Evolutionary conservation across 352 stramenopile genomes (phyloP).

Genomic region (Globisporangium rhizosaccharum): DNA sequence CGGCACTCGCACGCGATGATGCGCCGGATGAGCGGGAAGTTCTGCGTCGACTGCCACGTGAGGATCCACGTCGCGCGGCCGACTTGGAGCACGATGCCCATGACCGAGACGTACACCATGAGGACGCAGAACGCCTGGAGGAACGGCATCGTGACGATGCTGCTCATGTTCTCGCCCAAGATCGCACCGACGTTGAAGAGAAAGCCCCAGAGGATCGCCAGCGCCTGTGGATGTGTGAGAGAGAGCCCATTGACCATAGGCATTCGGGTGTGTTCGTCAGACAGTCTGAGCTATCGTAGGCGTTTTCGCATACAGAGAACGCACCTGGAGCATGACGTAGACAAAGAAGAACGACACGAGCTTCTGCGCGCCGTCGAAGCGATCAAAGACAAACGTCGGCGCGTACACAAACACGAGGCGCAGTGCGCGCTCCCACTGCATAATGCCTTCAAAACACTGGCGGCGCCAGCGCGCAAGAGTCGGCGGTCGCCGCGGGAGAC

Average conservation of each 20-base stretch:
- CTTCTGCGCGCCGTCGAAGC: constrained; percentile 42
- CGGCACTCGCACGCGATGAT: constrained; percentile 76
- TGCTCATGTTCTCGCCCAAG: constrained; percentile 83
- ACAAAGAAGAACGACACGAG: constrained; percentile 80
- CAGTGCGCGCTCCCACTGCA: constrained; percentile 58
- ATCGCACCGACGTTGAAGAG: constrained; percentile 81
- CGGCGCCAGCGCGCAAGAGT: constrained; percentile 36
- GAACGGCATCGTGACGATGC: constrained; percentile 79
- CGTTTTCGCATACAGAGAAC: background rate
- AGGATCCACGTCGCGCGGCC: constrained; percentile 84
- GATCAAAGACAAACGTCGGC: constrained; percentile 45
- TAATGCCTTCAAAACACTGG: constrained; percentile 58
- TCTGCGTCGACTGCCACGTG: constrained; percentile 82
- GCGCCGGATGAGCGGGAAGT: constrained; percentile 83
- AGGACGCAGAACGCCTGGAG: constrained; percentile 70
- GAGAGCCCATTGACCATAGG: background rate
- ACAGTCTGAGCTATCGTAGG: background rate
- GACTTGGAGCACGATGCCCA: constrained; percentile 81
- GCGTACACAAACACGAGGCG: constrained; percentile 52
- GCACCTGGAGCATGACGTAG: constrained; percentile 71
- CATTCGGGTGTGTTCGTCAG: no score
- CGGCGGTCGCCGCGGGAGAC: constrained; percentile 3
- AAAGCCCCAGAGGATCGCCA: constrained; percentile 85
- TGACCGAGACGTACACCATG: constrained; percentile 77
- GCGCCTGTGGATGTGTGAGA: constrained; percentile 21